phyloP scores from a whole-genome alignment of 441 rosid genomes.

The Metrosideros polymorpha region DNA sequence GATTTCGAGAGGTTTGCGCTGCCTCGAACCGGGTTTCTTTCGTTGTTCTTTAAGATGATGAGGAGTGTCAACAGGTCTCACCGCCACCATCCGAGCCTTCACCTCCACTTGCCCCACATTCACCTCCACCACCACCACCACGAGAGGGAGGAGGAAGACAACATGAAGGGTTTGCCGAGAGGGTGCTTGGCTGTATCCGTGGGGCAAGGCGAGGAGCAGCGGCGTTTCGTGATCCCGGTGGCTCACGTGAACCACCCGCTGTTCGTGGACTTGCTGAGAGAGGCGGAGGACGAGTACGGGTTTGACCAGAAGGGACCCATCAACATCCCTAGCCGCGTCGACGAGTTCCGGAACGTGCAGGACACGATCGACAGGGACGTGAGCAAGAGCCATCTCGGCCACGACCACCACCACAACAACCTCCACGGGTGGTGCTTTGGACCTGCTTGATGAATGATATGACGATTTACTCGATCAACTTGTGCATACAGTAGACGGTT shows the following conservation, averaged over 20 bases:
- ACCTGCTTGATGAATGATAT: neutral
- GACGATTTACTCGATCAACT: neutral
- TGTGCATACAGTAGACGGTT: neutral
- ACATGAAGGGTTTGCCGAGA: constrained; percentile 39
- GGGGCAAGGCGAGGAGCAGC: constrained; percentile 59
- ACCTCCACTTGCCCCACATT: constrained; percentile 37
- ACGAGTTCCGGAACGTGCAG: constrained; percentile 53
- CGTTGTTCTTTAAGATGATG: constrained; percentile 12
- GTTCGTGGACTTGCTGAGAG: constrained; percentile 46
- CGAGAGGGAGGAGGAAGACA: constrained; percentile 12
- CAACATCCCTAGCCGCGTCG: constrained; percentile 71
- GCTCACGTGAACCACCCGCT: constrained; percentile 70
- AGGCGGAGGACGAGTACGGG: constrained; percentile 84
- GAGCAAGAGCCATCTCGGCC: neutral
- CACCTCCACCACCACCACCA: constrained; percentile 9
- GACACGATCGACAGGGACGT: constrained; percentile 51
- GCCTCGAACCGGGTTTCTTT: neutral
- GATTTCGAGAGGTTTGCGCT: neutral
- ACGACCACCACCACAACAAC: neutral
- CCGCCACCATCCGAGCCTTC: constrained; percentile 29
- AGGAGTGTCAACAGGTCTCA: constrained; percentile 22
- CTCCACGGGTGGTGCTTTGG: constrained; percentile 8
- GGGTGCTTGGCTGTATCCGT: constrained; percentile 72
- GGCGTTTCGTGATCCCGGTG: constrained; percentile 67
- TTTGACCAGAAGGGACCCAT: constrained; percentile 65